Base-by-base conservation (phyloP, 2,329 filamentous ascomycete genomes). In the Cladosporium sp. region DNA sequence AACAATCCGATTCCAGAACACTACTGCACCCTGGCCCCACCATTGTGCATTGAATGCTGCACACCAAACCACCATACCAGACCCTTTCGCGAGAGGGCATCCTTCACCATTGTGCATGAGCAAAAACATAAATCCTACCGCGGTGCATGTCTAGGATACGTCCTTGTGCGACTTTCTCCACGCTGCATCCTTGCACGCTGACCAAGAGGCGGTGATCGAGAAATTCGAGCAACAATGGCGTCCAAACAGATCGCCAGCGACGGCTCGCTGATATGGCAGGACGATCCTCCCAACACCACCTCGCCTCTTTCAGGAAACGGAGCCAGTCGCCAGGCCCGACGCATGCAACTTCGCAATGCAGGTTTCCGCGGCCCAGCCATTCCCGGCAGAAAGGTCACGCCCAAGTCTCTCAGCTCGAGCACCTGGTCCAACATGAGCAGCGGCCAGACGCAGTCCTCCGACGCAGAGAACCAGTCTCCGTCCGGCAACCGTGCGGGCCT, bases 311-410 rank as follows among this genome's bases (percentile, higher is more conserved):
- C 72, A 18, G 71, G 71, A 15, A 66, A 65, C 2, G 72, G 72
- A 21, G 65, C 71, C 24, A 71, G 70, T 30, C 65, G 71, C 44
- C 73, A 73, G 36, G 71, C 73, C 21, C 68, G 73, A 41, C 69
- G 74, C 41, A 67, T 78, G 52, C 75, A 78, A 65, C 71, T 77
- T 21, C 71, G 76, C 60, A 77, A 76, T 70, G 74, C 74, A 34
- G 75, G 75, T 52, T 78, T 78, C 57, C 71, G 74, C n/a, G 76
- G 67, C 11, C 68, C 72, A 32, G 67, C 71, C 6, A 52, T 78
- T 58, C 71, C 74, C 3, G 65, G 71, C 24, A 69, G 75, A 47
- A 75, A 74, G 34, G 73, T 77, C 26, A 76, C 76, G 24, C 76
- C 75, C n/a, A 71, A 67, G 34, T 68, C 67, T 11, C 66, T 68